Evolutionary conservation across 768 basidiomycete species (phyloP).

Genomic region (Agaricus blazei): DNA sequence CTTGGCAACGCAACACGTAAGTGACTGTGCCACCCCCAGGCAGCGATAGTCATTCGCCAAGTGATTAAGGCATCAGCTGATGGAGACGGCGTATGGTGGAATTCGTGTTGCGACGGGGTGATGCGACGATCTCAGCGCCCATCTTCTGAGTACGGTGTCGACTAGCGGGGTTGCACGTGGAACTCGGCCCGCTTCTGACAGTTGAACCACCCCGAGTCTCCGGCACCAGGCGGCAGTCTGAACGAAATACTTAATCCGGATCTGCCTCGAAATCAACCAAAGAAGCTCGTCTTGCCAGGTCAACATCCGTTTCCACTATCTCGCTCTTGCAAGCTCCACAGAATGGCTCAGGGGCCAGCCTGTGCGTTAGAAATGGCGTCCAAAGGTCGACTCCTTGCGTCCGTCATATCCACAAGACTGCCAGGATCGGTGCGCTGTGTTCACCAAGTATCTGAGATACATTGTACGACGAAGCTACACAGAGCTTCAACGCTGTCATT

Average conservation of each 20-base stretch:
- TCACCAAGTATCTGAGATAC: background rate
- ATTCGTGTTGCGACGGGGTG: no score
- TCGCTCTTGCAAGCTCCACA: constrained; percentile 11
- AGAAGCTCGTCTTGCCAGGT: constrained; percentile 1
- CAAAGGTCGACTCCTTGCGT: constrained; percentile 18
- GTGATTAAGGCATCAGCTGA: no score
- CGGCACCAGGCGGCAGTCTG: constrained; percentile 4
- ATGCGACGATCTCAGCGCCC: no score
- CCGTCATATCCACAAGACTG: background rate
- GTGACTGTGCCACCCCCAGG: no score
- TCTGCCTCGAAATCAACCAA: background rate
- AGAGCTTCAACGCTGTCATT: background rate
- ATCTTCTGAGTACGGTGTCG: background rate
- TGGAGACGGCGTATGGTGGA: background rate
- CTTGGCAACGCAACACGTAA: no score
- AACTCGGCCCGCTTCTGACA: constrained; percentile 3
- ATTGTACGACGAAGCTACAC: background rate
- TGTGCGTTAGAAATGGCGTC: constrained; percentile 21
- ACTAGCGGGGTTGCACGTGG: background rate
- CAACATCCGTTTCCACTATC: constrained; percentile 9
- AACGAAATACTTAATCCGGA: background rate
- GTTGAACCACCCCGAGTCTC: background rate
- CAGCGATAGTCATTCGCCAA: no score
- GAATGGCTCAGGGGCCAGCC: constrained; percentile 28
- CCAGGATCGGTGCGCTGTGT: constrained; percentile 4